A percentile compares a stretch with the other conserved stretches of the same genome.
Conservation (phyloP, 768 basidiomycete species). For the Lactifluus pinguis region DNA sequence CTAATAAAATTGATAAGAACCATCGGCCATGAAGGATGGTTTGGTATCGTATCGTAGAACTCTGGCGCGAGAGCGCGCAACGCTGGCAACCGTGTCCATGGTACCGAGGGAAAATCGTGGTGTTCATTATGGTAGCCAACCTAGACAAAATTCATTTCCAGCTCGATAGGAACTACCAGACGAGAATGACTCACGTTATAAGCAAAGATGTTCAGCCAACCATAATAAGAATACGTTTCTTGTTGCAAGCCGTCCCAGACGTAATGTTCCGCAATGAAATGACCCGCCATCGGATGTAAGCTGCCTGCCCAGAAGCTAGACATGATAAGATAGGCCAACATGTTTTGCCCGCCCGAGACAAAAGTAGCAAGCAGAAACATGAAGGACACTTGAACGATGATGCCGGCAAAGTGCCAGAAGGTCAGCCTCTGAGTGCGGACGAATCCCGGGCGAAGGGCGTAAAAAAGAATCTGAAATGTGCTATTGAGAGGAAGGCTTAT, state of each 20-base stretch:
- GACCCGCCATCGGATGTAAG: constrained; percentile 90
- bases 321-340: constrained; percentile 75
- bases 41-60: constrained; percentile 81
- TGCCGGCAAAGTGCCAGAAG: constrained; percentile 77
- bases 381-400: constrained; percentile 58
- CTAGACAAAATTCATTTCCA: constrained; percentile 30
- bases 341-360: constrained; percentile 31
- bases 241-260: constrained; percentile 87
- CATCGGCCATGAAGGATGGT: constrained; percentile 92
- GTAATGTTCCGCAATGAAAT: constrained; percentile 98
- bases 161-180: not conserved
- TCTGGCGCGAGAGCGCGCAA: constrained; percentile 81
- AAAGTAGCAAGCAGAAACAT: constrained; percentile 55
- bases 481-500: constrained; percentile 32
- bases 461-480: constrained; percentile 97
- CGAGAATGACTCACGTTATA: constrained; percentile 68
- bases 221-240: constrained; percentile 97
- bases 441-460: constrained; percentile 91
- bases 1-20: constrained; percentile 91
- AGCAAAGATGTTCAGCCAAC: constrained; percentile 77
- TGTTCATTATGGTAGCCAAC: constrained; percentile 99
- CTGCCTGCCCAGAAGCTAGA: constrained; percentile 96
- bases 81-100: constrained; percentile 88
- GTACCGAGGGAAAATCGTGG: constrained; percentile 94
- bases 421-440: constrained; percentile 78